phyloP scores from a whole-genome alignment of 2,329 filamentous ascomycete genomes.

The Phaeomoniella chlamydospora region DNA sequence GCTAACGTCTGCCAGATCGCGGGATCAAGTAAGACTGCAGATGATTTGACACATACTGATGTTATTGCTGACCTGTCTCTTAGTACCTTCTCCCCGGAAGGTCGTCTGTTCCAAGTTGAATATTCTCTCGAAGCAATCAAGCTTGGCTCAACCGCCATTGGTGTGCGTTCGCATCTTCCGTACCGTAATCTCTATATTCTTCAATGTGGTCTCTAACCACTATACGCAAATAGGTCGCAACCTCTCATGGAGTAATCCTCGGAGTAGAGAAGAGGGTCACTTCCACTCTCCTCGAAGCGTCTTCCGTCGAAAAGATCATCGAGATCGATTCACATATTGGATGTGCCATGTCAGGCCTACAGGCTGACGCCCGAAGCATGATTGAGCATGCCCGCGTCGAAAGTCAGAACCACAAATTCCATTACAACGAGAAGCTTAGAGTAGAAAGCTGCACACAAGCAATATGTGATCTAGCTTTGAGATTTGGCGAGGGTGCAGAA shows the following conservation, averaged over 20 bases:
- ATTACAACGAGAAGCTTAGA: conserved; percentile 88
- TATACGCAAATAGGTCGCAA: conserved; percentile 72
- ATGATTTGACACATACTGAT: too few relatives aligned
- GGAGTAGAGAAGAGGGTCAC: conserved; percentile 99
- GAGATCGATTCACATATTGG: conserved; percentile 98
- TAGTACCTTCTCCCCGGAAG: conserved; percentile 98
- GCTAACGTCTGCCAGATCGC: conserved; percentile 53
- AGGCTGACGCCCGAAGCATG: conserved; percentile 95
- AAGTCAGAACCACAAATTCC: conserved; percentile 91
- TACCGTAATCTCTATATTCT: too few relatives aligned
- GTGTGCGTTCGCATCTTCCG: conserved; percentile 36
- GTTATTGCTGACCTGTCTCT: too few relatives aligned
- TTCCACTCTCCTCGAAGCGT: conserved; percentile 90
- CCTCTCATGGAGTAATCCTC: conserved; percentile 85
- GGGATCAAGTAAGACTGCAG: conserved; percentile 77
- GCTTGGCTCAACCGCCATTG: conserved; percentile 94
- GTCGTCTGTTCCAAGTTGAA: conserved; percentile 99
- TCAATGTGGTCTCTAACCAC: too few relatives aligned
- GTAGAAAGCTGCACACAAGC: conserved; percentile 98
- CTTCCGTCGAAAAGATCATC: conserved; percentile 98
- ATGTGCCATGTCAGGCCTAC: conserved; percentile 95
- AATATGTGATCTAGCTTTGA: conserved; percentile 89
- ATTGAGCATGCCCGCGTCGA: conserved; percentile 97
- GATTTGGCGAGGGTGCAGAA: conserved; percentile 94
- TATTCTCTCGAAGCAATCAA: conserved; percentile 99